Conservation (phyloP, 768 basidiomycete species). For the Suillus plorans region DNA sequence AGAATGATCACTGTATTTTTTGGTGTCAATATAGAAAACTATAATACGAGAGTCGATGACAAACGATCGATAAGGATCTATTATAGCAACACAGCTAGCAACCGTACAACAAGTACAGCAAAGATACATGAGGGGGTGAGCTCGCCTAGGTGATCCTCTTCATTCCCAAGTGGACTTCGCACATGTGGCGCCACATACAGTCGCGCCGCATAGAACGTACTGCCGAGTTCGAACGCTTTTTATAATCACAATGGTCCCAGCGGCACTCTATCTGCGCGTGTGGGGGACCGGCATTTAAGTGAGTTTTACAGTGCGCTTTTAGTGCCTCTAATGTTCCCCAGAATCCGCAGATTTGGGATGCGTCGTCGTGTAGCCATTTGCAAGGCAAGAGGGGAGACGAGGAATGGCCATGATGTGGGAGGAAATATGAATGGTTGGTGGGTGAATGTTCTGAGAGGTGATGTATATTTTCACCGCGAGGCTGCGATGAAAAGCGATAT, state of each 20-base stretch:
- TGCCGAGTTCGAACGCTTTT: neutral
- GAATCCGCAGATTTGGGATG: neutral
- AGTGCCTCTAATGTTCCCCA: neutral
- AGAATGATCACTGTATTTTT: neutral
- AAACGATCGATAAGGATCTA: neutral
- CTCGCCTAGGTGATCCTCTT: neutral
- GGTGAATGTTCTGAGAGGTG: neutral
- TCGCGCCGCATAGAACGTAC: neutral
- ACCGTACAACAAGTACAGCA: neutral
- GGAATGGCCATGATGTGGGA: neutral
- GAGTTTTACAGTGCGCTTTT: neutral
- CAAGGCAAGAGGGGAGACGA: neutral
- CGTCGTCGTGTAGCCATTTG: neutral
- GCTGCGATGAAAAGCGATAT: neutral
- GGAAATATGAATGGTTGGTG: neutral
- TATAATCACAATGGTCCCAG: neutral
- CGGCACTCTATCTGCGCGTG: neutral
- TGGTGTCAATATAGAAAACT: neutral
- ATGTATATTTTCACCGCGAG: neutral
- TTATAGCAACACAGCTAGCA: neutral
- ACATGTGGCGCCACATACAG: neutral
- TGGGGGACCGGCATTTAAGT: neutral
- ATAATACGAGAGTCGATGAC: neutral
- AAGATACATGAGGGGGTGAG: neutral
- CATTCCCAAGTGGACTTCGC: neutral